Conservation (phyloP, 2,329 filamentous ascomycete genomes). For the Penicillium sp. region DNA sequence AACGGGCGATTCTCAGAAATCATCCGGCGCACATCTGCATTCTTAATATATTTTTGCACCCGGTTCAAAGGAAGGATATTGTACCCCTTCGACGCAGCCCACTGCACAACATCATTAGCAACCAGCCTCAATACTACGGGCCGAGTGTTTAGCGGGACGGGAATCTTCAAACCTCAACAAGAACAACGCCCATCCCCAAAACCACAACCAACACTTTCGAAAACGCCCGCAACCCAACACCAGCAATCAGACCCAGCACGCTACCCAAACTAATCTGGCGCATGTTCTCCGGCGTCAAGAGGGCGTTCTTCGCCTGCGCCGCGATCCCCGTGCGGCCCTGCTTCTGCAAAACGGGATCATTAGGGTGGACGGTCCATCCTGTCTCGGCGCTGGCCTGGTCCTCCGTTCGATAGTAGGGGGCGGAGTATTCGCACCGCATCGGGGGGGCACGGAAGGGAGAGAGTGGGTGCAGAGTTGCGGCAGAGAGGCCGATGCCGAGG, state of each 20-base stretch:
- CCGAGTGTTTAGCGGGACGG: neutral
- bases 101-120: conserved; percentile 32
- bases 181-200: conserved; percentile 47
- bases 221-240: conserved; percentile 48
- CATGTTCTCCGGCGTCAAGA: conserved; percentile 41
- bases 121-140: neutral
- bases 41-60: conserved; percentile 46
- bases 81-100: conserved; percentile 50
- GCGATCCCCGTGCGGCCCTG: conserved; percentile 26
- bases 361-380: conserved; percentile 30
- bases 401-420: conserved; percentile 27
- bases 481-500: conserved; percentile 37
- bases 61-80: conserved; percentile 46
- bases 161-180: conserved; percentile 42
- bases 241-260: conserved; percentile 47
- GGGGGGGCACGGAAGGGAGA: conserved; percentile 38
- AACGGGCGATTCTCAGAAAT: conserved; percentile 46
- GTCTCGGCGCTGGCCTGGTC: conserved; percentile 22
- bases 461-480: conserved; percentile 33
- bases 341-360: conserved; percentile 28
- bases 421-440: conserved; percentile 42
- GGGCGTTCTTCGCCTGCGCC: conserved; percentile 14
- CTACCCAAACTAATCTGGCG: conserved; percentile 50
- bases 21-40: conserved; percentile 41
- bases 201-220: conserved; percentile 48